Evolutionary conservation across 2,329 filamentous ascomycete species (phyloP).

Genomic region (Aspergillus brunneoviolaceus): DNA sequence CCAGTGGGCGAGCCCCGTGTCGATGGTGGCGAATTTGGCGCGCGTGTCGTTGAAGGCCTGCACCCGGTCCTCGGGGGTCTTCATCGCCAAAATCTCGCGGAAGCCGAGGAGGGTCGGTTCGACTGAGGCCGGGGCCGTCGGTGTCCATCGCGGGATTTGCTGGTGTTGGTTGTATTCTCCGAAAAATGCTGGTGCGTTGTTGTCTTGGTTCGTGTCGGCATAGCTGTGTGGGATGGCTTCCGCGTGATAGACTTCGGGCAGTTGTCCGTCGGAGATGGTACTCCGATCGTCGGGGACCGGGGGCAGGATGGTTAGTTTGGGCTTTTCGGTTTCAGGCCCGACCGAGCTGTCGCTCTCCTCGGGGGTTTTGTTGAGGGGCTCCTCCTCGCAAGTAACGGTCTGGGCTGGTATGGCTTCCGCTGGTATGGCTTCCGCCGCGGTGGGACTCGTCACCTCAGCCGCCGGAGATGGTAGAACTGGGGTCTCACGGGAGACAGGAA

Average conservation of each 20-base stretch:
- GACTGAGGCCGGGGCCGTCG: slow-evolving; percentile 18
- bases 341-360: slow-evolving; percentile 7
- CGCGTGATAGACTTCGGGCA: slow-evolving; percentile 16
- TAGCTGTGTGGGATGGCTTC: slow-evolving; percentile 9
- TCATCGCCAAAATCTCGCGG: slow-evolving; percentile 73
- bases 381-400: slow-evolving; percentile 11
- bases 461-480: slow-evolving; percentile 1
- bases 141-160: slow-evolving; percentile 12
- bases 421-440: background rate
- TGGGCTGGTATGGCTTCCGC: background rate
- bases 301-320: slow-evolving; percentile 33
- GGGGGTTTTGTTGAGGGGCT: slow-evolving; percentile 7
- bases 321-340: slow-evolving; percentile 26
- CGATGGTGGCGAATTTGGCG: slow-evolving; percentile 66
- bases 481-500: slow-evolving; percentile 21
- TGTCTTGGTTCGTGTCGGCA: background rate
- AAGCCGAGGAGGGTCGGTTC: slow-evolving; percentile 58
- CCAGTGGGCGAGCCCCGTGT: slow-evolving; percentile 72
- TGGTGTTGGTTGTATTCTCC: background rate
- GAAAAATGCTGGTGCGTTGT: slow-evolving; percentile 6
- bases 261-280: slow-evolving; percentile 13
- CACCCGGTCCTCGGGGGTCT: slow-evolving; percentile 67
- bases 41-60: slow-evolving; percentile 71
- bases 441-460: background rate
- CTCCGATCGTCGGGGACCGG: slow-evolving; percentile 22